phyloP scores from a whole-genome alignment of 2,329 filamentous ascomycete genomes.

The Aspergillus sp. region DNA sequence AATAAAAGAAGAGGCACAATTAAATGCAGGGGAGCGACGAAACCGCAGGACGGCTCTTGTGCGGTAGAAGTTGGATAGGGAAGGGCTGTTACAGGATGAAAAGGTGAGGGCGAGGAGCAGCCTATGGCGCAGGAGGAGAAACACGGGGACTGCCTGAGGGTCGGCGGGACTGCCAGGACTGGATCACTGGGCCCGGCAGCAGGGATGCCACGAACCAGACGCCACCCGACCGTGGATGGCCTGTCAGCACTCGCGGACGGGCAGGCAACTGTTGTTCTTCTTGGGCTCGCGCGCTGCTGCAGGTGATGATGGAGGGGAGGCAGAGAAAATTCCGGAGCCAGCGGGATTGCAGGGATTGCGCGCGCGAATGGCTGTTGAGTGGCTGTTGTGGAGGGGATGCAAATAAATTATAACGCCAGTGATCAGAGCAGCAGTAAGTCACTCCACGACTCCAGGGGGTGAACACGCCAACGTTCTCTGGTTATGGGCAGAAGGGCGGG shows the following conservation, averaged over 20 bases:
- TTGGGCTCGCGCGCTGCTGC: not conserved
- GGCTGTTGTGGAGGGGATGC: not conserved
- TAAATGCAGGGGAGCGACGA: constrained; percentile 6
- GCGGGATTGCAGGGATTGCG: not conserved
- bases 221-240: constrained; percentile 13
- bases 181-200: not conserved
- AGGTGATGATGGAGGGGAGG: constrained; percentile 7
- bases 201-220: constrained; percentile 1
- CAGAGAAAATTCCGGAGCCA: constrained; percentile 12
- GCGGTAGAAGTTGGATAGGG: not conserved
- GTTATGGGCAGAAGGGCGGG: not conserved
- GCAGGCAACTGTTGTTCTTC: no score
- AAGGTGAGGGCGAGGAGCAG: not conserved
- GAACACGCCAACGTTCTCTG: not conserved
- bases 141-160: constrained; percentile 1
- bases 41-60: constrained; percentile 1
- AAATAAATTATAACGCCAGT: not conserved
- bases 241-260: constrained; percentile 5
- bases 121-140: constrained; percentile 5
- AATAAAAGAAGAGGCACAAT: constrained; percentile 8
- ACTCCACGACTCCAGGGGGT: not conserved
- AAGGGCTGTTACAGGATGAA: constrained; percentile 6
- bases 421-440: not conserved
- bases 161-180: constrained; percentile 1
- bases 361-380: not conserved